phyloP scores from a whole-genome alignment of 208 protist species.

The Acanthamoeba culbertsoni region DNA sequence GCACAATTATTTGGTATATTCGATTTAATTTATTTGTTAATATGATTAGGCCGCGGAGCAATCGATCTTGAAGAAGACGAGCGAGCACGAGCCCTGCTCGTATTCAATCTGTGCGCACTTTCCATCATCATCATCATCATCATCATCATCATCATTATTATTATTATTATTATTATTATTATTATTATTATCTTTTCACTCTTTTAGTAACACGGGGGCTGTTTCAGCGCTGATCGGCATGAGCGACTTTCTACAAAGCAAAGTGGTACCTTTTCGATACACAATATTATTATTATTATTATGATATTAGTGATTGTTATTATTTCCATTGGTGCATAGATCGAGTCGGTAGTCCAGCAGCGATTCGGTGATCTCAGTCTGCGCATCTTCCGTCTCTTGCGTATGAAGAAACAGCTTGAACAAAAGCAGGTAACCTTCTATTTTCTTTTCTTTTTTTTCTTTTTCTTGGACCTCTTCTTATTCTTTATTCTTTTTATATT shows the following conservation, averaged over 20 bases:
- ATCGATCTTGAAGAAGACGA: not conserved
- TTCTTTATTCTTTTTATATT: too few relatives aligned
- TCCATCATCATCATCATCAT: too few relatives aligned
- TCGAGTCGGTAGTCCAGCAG: constrained; percentile 19
- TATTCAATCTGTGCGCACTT: not conserved
- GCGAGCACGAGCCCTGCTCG: not conserved
- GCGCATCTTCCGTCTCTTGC: constrained; percentile 18
- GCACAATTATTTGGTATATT: too few relatives aligned
- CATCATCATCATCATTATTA: too few relatives aligned
- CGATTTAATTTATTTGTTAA: not conserved
- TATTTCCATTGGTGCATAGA: too few relatives aligned
- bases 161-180: too few relatives aligned
- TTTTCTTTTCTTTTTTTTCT: not conserved
- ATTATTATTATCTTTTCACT: too few relatives aligned
- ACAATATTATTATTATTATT: too few relatives aligned
- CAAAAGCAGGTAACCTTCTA: not conserved
- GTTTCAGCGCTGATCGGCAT: not conserved
- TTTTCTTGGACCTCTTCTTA: too few relatives aligned
- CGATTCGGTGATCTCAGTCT: constrained; percentile 43
- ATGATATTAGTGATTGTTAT: too few relatives aligned
- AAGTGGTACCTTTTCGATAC: too few relatives aligned
- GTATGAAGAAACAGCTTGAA: constrained; percentile 41
- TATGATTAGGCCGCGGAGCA: not conserved
- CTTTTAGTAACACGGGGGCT: not conserved
- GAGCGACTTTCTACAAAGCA: constrained; percentile 24